These are phyloP conservation scores for Neopestalotiopsis rosae DNA, from an alignment of 2,329 filamentous ascomycete species.

Conservation along the genomic window DNA sequence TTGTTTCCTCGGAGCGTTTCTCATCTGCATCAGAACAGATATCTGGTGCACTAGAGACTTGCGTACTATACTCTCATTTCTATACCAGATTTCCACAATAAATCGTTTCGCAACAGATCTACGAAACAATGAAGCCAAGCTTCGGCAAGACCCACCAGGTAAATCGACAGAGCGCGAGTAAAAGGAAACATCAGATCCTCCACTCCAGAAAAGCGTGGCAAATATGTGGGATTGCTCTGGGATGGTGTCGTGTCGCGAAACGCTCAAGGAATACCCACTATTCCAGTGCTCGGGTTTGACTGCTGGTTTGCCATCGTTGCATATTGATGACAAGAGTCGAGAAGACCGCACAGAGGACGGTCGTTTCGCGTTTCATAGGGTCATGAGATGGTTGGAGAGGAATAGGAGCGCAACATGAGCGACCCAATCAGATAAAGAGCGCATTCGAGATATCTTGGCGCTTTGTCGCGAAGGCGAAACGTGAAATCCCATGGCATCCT, in stretches of 20 bases:
- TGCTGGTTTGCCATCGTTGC: slow-evolving; percentile 6
- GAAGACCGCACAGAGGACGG: not conserved
- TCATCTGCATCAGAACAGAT: not conserved
- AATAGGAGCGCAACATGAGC: not conserved
- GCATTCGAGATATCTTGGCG: slow-evolving; percentile 7
- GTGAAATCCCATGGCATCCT: not conserved
- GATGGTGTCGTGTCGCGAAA: not conserved
- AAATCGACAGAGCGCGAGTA: not conserved
- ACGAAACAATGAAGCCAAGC: slow-evolving; percentile 19
- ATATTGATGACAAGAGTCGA: not conserved
- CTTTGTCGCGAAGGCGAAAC: slow-evolving; percentile 10
- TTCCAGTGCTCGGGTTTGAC: not conserved
- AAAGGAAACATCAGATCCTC: slow-evolving; percentile 2
- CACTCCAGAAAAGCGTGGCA: not conserved
- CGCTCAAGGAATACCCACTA: not conserved
- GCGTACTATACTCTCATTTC: not conserved
- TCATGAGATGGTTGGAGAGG: slow-evolving; percentile 1
- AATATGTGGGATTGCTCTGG: not conserved
- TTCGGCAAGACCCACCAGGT: not conserved
- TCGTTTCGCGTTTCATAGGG: slow-evolving; percentile 21
- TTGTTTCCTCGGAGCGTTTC: not conserved
- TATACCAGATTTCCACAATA: not conserved
- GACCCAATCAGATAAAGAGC: slow-evolving; percentile 12
- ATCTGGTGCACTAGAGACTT: not conserved
- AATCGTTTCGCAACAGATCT: slow-evolving; percentile 15